Base-by-base conservation (phyloP, 2,329 filamentous ascomycete genomes). In the Scytalidium lignicola region DNA sequence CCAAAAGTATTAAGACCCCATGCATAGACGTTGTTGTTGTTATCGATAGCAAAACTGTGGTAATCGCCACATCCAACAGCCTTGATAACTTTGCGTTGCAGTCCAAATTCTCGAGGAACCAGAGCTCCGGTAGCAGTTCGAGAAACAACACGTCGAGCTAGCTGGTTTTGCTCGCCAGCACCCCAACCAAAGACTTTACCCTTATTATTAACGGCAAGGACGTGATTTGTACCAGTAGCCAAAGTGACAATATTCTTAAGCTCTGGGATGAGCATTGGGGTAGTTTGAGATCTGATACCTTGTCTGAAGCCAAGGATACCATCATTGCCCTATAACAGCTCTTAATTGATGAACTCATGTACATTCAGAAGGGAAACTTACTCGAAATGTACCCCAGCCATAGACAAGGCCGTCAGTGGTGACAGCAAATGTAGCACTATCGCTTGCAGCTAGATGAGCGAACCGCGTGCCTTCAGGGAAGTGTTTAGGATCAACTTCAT, bases 1-100 rank as follows among this genome's bases (percentile, higher is more conserved):
- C 85, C 87, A 67, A 88, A 95, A 69, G 87, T 90, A 75, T 95
- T 95, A 23, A 92, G 73, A 20, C 90, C 90, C 89, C 90, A 95
- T 0, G 83, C 80, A 68, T 83, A 93, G 26, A 92, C 85, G 23
- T 79, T 75, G 37, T 83, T 83, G 22, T 83, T 78, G 53, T 82
- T 78, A 58, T 79, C 78, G 44, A 90, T 77, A 44, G 85, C 86
- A 59, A 95, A 92, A 58, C 83, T 87, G 72, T 95, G 88, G 68
- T 91, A 92, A 13, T 85, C 80, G 41, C 90, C 90, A 53, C 74
- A 70, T 2, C 68, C 69, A 45, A 85, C 78, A 12, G 56, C 44
- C 37, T 52, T 53, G 44, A 62, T 63, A 43, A 54, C 61, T 55
- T 58, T 57, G 18, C 56, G 48, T 41, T 58, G 50, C 10, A 63